phyloP scores from a whole-genome alignment of 1,139 yeast genomes.

The Pichia cactophila region DNA sequence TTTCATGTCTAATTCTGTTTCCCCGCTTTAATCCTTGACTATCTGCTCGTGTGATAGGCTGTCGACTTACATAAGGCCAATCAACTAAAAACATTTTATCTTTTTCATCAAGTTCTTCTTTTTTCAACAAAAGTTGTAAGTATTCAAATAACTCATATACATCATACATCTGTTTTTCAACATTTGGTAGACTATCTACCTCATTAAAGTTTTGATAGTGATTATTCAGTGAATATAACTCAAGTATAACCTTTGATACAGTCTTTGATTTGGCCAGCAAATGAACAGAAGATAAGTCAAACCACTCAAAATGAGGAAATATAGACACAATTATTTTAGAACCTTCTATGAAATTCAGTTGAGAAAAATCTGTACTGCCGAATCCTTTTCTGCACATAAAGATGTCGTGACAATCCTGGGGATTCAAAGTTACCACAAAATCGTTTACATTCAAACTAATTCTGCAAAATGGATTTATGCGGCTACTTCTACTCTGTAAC shows the following conservation, averaged over 20 bases:
- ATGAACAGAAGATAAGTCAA: conserved; percentile 3
- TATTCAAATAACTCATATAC: conserved; percentile 1
- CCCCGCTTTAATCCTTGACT: neutral
- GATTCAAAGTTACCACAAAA: conserved; percentile 2
- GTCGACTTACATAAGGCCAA: neutral
- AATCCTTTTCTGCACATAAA: conserved; percentile 1
- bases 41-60: neutral
- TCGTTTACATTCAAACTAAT: conserved; percentile 4
- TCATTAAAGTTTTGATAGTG: neutral
- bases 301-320: conserved; percentile 5
- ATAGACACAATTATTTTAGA: conserved; percentile 4
- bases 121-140: conserved; percentile 1
- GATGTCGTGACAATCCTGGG: conserved; percentile 5
- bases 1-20: neutral
- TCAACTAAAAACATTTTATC: conserved; percentile 1
- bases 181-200: neutral
- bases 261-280: neutral
- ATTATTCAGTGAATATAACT: conserved; percentile 7
- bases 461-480: neutral
- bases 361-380: neutral
- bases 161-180: conserved; percentile 2
- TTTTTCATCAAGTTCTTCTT: neutral
- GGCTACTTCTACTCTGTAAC: conserved; percentile 1
- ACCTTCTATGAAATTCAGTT: neutral
- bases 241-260: neutral